Evolutionary conservation across 371 early-diverging fungal genomes (phyloP).

Genomic region (Mortierella sp.): DNA sequence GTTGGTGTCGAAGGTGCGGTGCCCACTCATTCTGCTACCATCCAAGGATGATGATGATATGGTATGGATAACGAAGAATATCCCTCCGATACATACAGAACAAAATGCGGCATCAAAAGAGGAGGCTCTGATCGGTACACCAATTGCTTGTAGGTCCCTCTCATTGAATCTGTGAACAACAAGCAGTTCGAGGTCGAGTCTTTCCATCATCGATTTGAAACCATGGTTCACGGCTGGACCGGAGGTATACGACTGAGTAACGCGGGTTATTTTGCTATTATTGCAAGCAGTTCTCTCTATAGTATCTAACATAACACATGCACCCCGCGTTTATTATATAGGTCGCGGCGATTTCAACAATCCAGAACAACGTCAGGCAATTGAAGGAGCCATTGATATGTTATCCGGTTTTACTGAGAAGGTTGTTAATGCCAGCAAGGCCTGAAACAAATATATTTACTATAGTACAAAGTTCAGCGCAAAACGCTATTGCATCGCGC

Average conservation of each 20-base stretch:
- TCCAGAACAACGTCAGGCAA: conserved; percentile 30
- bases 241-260: no score
- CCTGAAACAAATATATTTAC: no score
- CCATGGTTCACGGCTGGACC: conserved; percentile 55
- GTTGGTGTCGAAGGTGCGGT: conserved; percentile 22
- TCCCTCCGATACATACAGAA: no score
- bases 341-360: conserved; percentile 39
- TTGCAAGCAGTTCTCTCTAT: no score
- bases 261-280: no score
- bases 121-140: no score
- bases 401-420: conserved; percentile 22
- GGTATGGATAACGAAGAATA: no score
- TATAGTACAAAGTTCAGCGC: no score
- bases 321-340: no score
- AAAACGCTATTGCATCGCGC: no score
- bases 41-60: conserved; percentile 54
- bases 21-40: conserved; percentile 37
- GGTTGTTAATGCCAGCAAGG: conserved; percentile 13
- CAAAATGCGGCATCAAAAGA: no score
- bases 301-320: no score
- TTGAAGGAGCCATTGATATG: conserved; percentile 21
- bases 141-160: conserved; percentile 21
- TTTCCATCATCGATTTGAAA: conserved; percentile 47
- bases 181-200: conserved; percentile 37
- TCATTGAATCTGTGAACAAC: conserved; percentile 21